Base-by-base conservation (phyloP, 2,329 filamentous ascomycete species). In the Aspergillus tamarii region DNA sequence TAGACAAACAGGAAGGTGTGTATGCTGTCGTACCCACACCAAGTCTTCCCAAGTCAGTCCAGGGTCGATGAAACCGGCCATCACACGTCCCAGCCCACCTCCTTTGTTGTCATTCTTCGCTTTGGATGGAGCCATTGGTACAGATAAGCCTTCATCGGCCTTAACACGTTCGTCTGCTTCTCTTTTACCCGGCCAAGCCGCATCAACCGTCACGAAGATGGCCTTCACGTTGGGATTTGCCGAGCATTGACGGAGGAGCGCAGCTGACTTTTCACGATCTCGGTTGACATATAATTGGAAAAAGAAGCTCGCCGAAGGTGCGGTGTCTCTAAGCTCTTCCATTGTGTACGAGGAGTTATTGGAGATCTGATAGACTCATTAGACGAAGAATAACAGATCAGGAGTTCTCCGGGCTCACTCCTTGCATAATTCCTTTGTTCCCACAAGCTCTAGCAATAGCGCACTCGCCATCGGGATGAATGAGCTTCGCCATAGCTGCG, bases 381-480 rank as follows among this genome's bases (percentile, higher is more conserved):
- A 66, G 54, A 56, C 26, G 34, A 10, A 19, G 14, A 21, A 9
- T 16, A 34, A 28, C 45, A 19, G 16, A n/a, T 28, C 21, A 30
- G 41, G 34, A 43, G 28, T 28, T 41, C 12, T 16, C 1, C 1
- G 1, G 4, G 71, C 78, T 63, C 70, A 82, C 80, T 57, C 84
- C 85, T 69, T 89, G 86, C 34, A 88, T 83, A 8, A 89, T 82
- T 0, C 85, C 84, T 16, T 81, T 76, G 2, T 70, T 76, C 58
- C 80, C 78, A 63, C 85, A 85, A 0, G 83, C 88, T 30, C 81
- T 78, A 0, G 83, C 86, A 16, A 89, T 79, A 16, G 82, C 87
- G 39, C 82, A 79, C 74, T 91, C 89, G n/a, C 88, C 89, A 30
- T 88, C 84, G 0, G 85, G 83, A 69, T 91, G 88, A 54, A 88